Evolutionary conservation across 192 early-diverging fungal genomes (phyloP).

Genomic region (Powellomyces hirtus): DNA sequence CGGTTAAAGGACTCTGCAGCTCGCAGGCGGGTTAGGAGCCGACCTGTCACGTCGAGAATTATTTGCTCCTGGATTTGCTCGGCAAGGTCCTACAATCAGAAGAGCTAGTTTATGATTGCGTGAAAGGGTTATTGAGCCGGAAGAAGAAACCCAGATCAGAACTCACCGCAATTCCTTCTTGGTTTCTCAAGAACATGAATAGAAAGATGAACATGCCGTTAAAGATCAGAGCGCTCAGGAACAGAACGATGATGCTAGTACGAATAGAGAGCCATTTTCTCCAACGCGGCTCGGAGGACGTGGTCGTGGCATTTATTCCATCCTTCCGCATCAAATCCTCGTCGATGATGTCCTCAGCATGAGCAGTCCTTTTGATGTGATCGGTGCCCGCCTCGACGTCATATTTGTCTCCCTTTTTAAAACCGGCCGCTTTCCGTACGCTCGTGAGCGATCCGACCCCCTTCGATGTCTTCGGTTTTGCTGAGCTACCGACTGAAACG

Average conservation of each 20-base stretch:
- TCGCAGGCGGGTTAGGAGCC: neutral
- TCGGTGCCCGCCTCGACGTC: neutral
- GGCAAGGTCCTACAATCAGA: slow-evolving; percentile 3
- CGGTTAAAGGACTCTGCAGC: neutral
- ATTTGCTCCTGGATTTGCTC: neutral
- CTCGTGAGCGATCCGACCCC: neutral
- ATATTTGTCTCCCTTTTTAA: neutral
- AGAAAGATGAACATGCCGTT: slow-evolving; percentile 10
- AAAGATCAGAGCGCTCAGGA: neutral
- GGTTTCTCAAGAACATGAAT: slow-evolving; percentile 1
- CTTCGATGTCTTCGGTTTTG: neutral
- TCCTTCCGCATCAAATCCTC: neutral
- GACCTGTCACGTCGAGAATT: neutral
- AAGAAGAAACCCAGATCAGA: neutral
- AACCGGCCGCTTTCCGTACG: neutral
- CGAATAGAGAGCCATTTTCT: slow-evolving; percentile 1
- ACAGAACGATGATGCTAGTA: slow-evolving; percentile 4
- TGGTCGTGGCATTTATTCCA: neutral
- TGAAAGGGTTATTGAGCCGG: no score
- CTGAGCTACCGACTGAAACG: neutral
- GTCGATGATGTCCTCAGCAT: neutral
- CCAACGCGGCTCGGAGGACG: neutral
- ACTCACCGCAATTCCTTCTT: neutral
- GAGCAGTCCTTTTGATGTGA: neutral
- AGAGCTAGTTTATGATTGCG: no score